A percentile compares a stretch with the other conserved stretches of the same genome.
phyloP scores from a whole-genome alignment of 2,329 filamentous ascomycete genomes.

The Calonectria fujianensis region DNA sequence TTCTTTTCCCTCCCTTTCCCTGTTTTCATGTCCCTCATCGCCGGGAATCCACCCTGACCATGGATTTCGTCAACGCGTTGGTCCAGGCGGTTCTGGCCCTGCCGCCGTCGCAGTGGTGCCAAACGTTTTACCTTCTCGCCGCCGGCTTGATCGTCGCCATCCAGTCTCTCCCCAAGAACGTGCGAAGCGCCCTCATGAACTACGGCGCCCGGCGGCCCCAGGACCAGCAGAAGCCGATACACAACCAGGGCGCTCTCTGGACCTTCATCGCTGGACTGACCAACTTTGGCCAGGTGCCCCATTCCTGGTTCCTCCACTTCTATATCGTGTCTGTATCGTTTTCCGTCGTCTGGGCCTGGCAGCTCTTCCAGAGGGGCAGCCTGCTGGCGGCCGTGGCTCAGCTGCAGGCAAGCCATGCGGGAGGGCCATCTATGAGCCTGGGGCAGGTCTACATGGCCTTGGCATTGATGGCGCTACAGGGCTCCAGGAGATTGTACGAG shows the following conservation, averaged over 20 bases:
- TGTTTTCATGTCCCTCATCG: neutral
- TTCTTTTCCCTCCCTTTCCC: neutral
- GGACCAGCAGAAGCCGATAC: constrained; percentile 48
- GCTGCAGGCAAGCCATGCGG: constrained; percentile 57
- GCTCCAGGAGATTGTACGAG: constrained; percentile 84
- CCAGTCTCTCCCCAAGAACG: constrained; percentile 65
- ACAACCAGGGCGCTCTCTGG: constrained; percentile 45
- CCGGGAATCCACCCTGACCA: neutral
- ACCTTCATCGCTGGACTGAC: constrained; percentile 57
- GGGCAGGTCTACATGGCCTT: constrained; percentile 80
- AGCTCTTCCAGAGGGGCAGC: constrained; percentile 74
- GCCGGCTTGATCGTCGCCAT: constrained; percentile 64
- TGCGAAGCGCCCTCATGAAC: constrained; percentile 67
- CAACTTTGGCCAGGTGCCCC: constrained; percentile 78
- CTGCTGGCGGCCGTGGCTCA: constrained; percentile 69
- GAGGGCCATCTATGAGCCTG: constrained; percentile 68
- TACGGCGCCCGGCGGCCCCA: constrained; percentile 69
- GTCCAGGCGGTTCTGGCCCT: constrained; percentile 31
- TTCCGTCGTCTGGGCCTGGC: constrained; percentile 84
- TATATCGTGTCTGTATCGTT: constrained; percentile 83
- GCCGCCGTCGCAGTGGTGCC: constrained; percentile 62
- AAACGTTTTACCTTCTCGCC: constrained; percentile 68
- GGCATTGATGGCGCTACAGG: constrained; percentile 85
- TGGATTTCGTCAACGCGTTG: constrained; percentile 34
- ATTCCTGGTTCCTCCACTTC: constrained; percentile 93